Evolutionary conservation across 768 basidiomycete species (phyloP), one percentile per base, ranked within the genome.

Genomic region (Lentinula boryana): DNA sequence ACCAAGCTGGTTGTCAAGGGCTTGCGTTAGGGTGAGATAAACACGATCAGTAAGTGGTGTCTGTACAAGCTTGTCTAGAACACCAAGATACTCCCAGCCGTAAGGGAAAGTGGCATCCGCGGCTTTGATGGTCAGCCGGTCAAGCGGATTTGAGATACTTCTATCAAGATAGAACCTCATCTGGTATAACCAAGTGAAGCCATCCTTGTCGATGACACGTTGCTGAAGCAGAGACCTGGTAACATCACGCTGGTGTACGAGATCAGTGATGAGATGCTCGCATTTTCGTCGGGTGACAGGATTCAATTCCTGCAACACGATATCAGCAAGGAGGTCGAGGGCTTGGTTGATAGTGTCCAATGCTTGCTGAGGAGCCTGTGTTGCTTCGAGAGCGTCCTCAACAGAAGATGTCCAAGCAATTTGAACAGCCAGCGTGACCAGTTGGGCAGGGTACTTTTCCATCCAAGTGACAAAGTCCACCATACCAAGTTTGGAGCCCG

Each of bases 61-160:
- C 73, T 99, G 97, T 21, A 99, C 97, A 43, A 99, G 85, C 63
- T 95, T 87, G 73, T 99, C 97, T 0, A 94, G 88, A 21, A 98
- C 94, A 59, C 97, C 97, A 21, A 99, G 83, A 71, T 99, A 99
- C 72, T 99, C 97, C 93, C 93, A 99, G 16, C 97, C 97, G 67
- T 99, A 98, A 5, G 91, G 88, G 83, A 98, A 98, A 2, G 81
- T 80, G 3, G 95, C 94, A 74, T 96, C 91, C 16, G 97, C 97
- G 60, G 90, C 88, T 62, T 83, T 85, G 64, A 98, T 89, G 16
- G 81, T 75, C 41, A 98, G 78, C 36, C 93, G 80, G 41, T 95
- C 87, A 49, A 97, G 77, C 2, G 94, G 89, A 63, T 90, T 88
- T 49, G 87, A 83, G n/a, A 81, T 70, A 0, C 77, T 68, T 15